phyloP scores from a whole-genome alignment of 2,329 filamentous ascomycete species.

The Fusarium staphyleae region DNA sequence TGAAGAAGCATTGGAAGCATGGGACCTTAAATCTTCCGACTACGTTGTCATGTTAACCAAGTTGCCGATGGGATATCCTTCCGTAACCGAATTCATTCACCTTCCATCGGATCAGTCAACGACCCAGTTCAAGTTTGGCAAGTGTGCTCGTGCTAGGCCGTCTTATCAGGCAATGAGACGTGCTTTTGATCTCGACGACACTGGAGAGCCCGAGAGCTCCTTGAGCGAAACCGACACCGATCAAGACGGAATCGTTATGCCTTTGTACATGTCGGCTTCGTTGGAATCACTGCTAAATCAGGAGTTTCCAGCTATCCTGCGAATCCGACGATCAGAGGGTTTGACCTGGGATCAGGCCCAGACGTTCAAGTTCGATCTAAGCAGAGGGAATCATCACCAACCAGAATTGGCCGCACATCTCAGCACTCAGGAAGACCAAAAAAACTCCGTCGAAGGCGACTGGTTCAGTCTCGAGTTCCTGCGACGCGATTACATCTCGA shows the following conservation, averaged over 20 bases:
- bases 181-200: constrained; percentile 11
- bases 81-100: constrained; percentile 61
- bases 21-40: constrained; percentile 71
- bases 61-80: constrained; percentile 67
- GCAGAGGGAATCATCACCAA: constrained; percentile 9
- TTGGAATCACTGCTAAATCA: constrained; percentile 67
- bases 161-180: constrained; percentile 59
- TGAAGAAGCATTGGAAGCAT: constrained; percentile 77
- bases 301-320: constrained; percentile 68
- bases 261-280: constrained; percentile 75
- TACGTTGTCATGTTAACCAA: constrained; percentile 78
- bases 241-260: constrained; percentile 38
- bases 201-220: constrained; percentile 5
- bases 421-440: neutral
- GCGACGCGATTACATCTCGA: constrained; percentile 43
- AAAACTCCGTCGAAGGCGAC: constrained; percentile 2
- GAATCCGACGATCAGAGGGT: constrained; percentile 59
- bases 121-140: constrained; percentile 69
- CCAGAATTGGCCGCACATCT: neutral
- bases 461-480: constrained; percentile 27
- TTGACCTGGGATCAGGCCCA: constrained; percentile 65
- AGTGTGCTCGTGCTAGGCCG: constrained; percentile 77
- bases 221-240: constrained; percentile 1
- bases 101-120: constrained; percentile 47
- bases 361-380: constrained; percentile 13